A percentile compares a stretch with the other conserved stretches of the same genome.
Conservation (phyloP, 306 rosid species). For the Vigna reflexopilosa region DNA sequence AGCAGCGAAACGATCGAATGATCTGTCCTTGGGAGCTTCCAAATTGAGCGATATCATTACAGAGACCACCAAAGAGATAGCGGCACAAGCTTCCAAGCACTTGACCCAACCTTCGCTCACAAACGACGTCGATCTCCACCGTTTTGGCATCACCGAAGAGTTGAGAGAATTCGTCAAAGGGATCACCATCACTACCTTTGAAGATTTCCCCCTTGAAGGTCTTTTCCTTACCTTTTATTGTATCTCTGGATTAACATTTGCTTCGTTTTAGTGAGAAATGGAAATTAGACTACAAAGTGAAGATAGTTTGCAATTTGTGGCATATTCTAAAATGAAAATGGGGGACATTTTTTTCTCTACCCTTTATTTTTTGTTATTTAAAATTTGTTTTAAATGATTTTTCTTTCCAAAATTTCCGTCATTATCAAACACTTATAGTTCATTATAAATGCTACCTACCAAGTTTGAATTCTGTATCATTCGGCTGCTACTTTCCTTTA, state of each 20-base stretch:
- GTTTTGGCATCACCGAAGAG: slow-evolving; percentile 68
- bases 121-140: slow-evolving; percentile 36
- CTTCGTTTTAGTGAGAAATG: not conserved
- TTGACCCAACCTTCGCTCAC: slow-evolving; percentile 3
- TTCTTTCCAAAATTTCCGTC: not conserved
- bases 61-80: slow-evolving; percentile 62
- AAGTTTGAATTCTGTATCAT: not conserved
- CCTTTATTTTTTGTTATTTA: slow-evolving; percentile 3
- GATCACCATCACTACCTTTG: slow-evolving; percentile 64
- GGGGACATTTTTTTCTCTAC: not conserved
- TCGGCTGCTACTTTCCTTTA: not conserved
- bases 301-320: not conserved
- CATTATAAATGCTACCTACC: not conserved
- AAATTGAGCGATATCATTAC: slow-evolving; percentile 52
- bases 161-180: slow-evolving; percentile 73
- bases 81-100: slow-evolving; percentile 68
- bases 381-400: not conserved
- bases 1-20: slow-evolving; percentile 62
- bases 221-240: not conserved
- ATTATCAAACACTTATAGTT: not conserved
- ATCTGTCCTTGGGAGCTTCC: slow-evolving; percentile 50
- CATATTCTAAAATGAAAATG: not conserved
- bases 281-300: not conserved
- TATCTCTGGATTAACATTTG: not conserved
- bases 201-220: slow-evolving; percentile 71